These are phyloP conservation scores for Elsinoe perseae DNA, from an alignment of 2,329 filamentous ascomycete genomes.

Conservation along the genomic window DNA sequence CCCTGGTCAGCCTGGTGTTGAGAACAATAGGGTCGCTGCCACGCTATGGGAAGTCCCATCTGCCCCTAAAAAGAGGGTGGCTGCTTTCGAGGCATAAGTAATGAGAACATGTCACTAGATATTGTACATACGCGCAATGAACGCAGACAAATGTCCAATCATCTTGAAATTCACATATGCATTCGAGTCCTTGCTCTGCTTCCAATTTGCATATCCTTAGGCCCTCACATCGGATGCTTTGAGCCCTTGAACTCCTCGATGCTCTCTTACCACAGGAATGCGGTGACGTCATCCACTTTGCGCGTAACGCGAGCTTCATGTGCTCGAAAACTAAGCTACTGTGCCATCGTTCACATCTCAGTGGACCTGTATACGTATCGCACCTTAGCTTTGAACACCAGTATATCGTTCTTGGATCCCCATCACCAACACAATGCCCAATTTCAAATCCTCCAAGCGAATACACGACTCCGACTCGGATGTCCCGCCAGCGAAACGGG, in stretches of 20 bases:
- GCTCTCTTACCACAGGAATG: neutral
- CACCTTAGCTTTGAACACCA: neutral
- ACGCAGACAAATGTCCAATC: too few relatives aligned
- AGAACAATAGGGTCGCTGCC: conserved; percentile 23
- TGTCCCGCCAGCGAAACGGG: conserved; percentile 1
- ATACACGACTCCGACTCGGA: conserved; percentile 5
- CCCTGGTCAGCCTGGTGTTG: conserved; percentile 19
- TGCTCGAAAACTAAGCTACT: too few relatives aligned
- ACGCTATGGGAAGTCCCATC: conserved; percentile 16
- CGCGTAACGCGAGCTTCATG: neutral
- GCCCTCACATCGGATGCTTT: too few relatives aligned
- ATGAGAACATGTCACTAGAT: neutral
- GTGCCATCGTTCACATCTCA: too few relatives aligned
- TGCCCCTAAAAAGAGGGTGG: conserved; percentile 9
- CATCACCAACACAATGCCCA: neutral
- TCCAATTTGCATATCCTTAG: too few relatives aligned
- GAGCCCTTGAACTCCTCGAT: too few relatives aligned
- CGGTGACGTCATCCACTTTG: conserved; percentile 7
- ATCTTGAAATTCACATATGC: neutral
- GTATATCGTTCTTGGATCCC: neutral
- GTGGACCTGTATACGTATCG: too few relatives aligned
- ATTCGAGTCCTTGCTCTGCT: too few relatives aligned
- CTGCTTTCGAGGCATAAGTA: conserved; percentile 12
- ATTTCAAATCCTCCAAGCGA: conserved; percentile 9
- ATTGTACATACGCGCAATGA: neutral